Percentiles rank a stretch among this genome's conserved stretches.
phyloP scores from a whole-genome alignment of 139 green algal species.

The Chlamydomonas schloesseri region DNA sequence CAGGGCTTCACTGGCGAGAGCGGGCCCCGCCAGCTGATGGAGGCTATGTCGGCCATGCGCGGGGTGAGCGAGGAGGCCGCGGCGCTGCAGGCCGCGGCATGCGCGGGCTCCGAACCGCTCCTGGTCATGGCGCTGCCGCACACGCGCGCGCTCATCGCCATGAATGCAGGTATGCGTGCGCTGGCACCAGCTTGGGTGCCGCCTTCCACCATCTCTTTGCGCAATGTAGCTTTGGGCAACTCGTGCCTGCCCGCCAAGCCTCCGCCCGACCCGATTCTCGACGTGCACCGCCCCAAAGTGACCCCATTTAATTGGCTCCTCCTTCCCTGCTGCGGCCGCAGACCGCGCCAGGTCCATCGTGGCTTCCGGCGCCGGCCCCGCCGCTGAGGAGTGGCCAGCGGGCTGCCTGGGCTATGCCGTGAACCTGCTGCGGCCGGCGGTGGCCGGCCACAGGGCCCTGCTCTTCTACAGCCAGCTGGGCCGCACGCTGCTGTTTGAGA shows the following conservation, averaged over 20 bases:
- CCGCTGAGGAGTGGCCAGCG: slow-evolving; percentile 66
- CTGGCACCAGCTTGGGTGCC: neutral
- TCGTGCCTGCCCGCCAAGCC: neutral
- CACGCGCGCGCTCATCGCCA: slow-evolving; percentile 48
- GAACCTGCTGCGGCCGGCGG: slow-evolving; percentile 76
- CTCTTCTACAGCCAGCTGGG: slow-evolving; percentile 66
- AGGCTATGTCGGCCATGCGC: slow-evolving; percentile 36
- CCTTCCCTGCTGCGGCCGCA: neutral
- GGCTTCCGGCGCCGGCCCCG: neutral
- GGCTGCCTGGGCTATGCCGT: slow-evolving; percentile 78
- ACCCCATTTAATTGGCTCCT: neutral
- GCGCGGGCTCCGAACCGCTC: slow-evolving; percentile 61
- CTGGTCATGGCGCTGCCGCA: slow-evolving; percentile 77
- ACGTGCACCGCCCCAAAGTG: neutral
- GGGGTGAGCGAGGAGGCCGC: slow-evolving; percentile 37
- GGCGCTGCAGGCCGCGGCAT: slow-evolving; percentile 62
- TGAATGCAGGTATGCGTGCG: slow-evolving; percentile 14
- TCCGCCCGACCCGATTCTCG: neutral
- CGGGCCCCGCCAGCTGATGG: neutral
- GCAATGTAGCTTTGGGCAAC: no score
- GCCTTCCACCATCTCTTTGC: no score
- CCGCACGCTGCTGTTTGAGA: slow-evolving; percentile 74
- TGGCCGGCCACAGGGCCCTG: slow-evolving; percentile 56
- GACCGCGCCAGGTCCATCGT: neutral
- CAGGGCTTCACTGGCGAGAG: slow-evolving; percentile 7